phyloP scores from a whole-genome alignment of 768 basidiomycete species.

The Tephrocybe sp. region DNA sequence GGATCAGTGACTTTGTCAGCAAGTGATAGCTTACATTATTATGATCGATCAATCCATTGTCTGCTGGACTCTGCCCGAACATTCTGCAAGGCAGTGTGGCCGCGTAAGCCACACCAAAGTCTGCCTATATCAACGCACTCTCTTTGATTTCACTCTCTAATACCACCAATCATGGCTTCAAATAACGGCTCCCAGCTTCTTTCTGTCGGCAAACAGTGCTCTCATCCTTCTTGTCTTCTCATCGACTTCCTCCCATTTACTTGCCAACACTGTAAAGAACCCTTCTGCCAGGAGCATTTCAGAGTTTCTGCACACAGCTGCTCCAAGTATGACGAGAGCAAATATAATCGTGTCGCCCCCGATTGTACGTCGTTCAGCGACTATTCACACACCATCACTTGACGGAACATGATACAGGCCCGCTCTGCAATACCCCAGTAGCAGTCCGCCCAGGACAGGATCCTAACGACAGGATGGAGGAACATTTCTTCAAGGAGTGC shows the following conservation, averaged over 20 bases:
- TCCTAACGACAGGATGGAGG: slow-evolving; percentile 79
- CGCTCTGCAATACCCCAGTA: slow-evolving; percentile 73
- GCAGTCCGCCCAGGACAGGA: slow-evolving; percentile 76
- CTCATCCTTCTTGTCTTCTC: slow-evolving; percentile 58
- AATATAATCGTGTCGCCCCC: slow-evolving; percentile 74
- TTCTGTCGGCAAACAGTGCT: slow-evolving; percentile 69
- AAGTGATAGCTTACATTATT: no score
- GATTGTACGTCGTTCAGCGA: slow-evolving; percentile 46
- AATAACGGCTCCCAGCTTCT: slow-evolving; percentile 59
- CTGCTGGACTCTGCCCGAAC: background rate
- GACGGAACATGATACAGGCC: slow-evolving; percentile 41
- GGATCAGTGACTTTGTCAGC: no score
- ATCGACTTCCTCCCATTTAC: slow-evolving; percentile 87
- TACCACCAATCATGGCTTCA: slow-evolving; percentile 16
- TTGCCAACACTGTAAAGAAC: slow-evolving; percentile 72
- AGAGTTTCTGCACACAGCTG: slow-evolving; percentile 66
- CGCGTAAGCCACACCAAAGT: slow-evolving; percentile 26
- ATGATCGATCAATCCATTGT: slow-evolving; percentile 3
- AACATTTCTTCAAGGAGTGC: slow-evolving; percentile 66
- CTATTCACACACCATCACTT: background rate
- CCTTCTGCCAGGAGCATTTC: slow-evolving; percentile 81
- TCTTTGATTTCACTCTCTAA: slow-evolving; percentile 11
- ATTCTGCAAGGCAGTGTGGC: slow-evolving; percentile 18
- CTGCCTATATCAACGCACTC: slow-evolving; percentile 4
- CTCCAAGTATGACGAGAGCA: slow-evolving; percentile 64